Evolutionary conservation across 371 early-diverging fungal genomes (phyloP).

Genomic region (Mucor irregularis): DNA sequence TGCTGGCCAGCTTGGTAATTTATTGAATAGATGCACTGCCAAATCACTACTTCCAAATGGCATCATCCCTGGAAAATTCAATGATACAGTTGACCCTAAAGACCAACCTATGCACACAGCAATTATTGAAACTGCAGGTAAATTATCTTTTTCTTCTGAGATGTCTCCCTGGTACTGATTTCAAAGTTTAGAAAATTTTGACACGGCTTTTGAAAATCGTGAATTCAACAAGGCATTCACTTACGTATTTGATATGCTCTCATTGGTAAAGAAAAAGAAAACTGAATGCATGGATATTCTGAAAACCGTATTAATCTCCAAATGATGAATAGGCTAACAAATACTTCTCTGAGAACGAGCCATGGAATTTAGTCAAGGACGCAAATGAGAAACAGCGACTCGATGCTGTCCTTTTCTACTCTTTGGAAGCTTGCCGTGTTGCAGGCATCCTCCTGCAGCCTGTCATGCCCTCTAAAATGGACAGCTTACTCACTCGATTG

Average conservation of each 20-base stretch:
- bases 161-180: too few species aligned
- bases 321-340: conserved; percentile 62
- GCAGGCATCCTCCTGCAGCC: conserved; percentile 80
- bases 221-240: conserved; percentile 57
- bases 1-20: conserved; percentile 87
- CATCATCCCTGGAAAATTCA: conserved; percentile 45
- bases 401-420: conserved; percentile 66
- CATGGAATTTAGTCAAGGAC: conserved; percentile 77
- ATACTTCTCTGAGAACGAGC: conserved; percentile 70
- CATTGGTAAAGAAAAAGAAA: conserved; percentile 44
- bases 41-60: conserved; percentile 56
- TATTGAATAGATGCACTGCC: conserved; percentile 69
- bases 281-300: background rate
- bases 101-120: conserved; percentile 42
- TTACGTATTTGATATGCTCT: conserved; percentile 54
- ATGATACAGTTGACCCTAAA: conserved; percentile 19
- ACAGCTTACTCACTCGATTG: conserved; percentile 62
- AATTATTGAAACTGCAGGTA: conserved; percentile 48
- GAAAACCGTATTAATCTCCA: background rate
- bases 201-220: conserved; percentile 38
- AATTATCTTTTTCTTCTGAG: too few species aligned
- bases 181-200: conserved; percentile 33
- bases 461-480: conserved; percentile 83
- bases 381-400: conserved; percentile 46
- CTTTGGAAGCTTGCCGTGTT: conserved; percentile 77